phyloP scores from a whole-genome alignment of 805 yeast genomes.

The Candida ortonii region DNA sequence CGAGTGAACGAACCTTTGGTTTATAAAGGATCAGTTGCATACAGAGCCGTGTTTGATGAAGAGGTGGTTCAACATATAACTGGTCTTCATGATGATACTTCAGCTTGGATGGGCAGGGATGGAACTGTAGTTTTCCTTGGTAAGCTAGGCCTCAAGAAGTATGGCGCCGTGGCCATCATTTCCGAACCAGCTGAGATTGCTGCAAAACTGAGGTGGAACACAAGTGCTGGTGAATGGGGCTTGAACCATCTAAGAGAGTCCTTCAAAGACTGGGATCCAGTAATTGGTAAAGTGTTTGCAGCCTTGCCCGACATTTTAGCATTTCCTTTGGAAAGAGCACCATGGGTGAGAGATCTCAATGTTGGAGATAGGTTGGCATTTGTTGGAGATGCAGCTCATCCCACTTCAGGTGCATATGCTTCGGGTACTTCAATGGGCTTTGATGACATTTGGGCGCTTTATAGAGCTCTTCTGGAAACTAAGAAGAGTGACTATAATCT shows the following conservation, averaged over 20 bases:
- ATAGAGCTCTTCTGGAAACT: too few relatives aligned
- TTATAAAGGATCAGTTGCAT: conserved; percentile 7
- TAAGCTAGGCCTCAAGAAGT: background rate
- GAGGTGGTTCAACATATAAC: conserved; percentile 2
- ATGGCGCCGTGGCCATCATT: conserved; percentile 1
- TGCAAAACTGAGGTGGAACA: background rate
- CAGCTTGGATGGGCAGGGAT: conserved; percentile 3
- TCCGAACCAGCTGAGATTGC: conserved; percentile 1
- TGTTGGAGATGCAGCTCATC: too few relatives aligned
- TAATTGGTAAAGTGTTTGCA: background rate
- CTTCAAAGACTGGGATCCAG: too few relatives aligned
- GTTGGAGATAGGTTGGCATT: conserved; percentile 2
- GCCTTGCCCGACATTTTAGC: background rate
- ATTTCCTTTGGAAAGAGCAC: conserved; percentile 4
- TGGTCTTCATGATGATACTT: conserved; percentile 2
- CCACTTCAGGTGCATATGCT: conserved; percentile 2
- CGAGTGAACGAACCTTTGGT: conserved; percentile 3
- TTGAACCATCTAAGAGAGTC: too few relatives aligned
- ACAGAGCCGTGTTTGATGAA: conserved; percentile 8
- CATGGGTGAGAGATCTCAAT: conserved; percentile 1
- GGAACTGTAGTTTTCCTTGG: conserved; percentile 2
- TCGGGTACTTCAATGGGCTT: too few relatives aligned
- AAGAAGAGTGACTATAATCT: too few relatives aligned
- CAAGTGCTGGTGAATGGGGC: too few relatives aligned
- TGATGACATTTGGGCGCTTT: too few relatives aligned